A percentile compares a stretch with the other conserved stretches of the same genome.
Evolutionary conservation across 2,329 filamentous ascomycete species (phyloP).

Genomic region (Aspergillus tanneri): DNA sequence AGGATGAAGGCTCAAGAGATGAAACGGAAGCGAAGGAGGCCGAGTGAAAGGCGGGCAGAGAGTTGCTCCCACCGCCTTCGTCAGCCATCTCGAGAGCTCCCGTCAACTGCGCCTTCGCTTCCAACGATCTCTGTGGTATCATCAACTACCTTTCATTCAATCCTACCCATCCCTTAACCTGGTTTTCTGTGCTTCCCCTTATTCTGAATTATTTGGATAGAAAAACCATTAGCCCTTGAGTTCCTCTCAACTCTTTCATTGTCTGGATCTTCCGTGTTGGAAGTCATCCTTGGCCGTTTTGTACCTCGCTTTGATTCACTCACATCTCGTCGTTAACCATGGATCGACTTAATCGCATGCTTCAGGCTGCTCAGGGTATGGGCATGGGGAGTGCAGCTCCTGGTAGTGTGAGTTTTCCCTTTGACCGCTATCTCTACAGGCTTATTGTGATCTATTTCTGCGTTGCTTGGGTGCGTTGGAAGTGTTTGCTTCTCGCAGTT

Average conservation of each 20-base stretch:
- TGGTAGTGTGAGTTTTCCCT: constrained; percentile 39
- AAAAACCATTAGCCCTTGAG: not conserved
- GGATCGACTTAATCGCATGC: constrained; percentile 89
- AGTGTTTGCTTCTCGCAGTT: no score
- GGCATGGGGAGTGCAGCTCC: constrained; percentile 43
- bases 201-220: not conserved
- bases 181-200: not conserved
- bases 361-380: constrained; percentile 69
- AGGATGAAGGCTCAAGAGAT: constrained; percentile 16
- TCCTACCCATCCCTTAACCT: not conserved
- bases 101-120: constrained; percentile 10
- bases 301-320: constrained; percentile 16
- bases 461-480: no score
- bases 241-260: constrained; percentile 6
- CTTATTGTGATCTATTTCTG: not conserved
- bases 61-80: constrained; percentile 34
- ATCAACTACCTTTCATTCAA: not conserved
- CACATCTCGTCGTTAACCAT: constrained; percentile 52
- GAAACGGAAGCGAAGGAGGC: constrained; percentile 22
- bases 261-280: constrained; percentile 31
- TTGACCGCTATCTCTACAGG: constrained; percentile 6
- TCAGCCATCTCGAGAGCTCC: constrained; percentile 26
- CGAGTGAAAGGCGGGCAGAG: constrained; percentile 24
- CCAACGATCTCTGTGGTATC: not conserved
- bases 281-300: constrained; percentile 27